A percentile compares a stretch with the other conserved stretches of the same genome.
phyloP scores from a whole-genome alignment of 495 filamentous ascomycete species.

The Talaromyces proteolyticus region DNA sequence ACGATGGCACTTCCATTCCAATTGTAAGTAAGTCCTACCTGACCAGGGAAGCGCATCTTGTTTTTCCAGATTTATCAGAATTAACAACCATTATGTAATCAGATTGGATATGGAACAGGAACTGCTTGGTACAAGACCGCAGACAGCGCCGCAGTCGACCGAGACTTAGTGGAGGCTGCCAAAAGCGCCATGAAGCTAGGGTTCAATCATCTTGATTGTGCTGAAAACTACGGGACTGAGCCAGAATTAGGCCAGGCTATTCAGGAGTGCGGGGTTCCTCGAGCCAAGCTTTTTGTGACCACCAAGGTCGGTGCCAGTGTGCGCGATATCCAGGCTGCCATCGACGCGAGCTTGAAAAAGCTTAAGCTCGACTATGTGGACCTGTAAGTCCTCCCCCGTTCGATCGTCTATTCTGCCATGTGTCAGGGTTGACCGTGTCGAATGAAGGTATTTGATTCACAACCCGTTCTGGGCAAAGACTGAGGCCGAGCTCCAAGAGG shows the following conservation, averaged over 20 bases:
- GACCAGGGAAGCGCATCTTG: not conserved
- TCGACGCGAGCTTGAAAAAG: slow-evolving; percentile 66
- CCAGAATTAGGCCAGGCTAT: slow-evolving; percentile 35
- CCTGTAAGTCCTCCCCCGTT: slow-evolving; percentile 66
- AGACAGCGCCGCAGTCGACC: slow-evolving; percentile 9
- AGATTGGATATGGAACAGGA: slow-evolving; percentile 10
- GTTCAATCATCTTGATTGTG: slow-evolving; percentile 69
- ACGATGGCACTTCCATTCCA: not conserved
- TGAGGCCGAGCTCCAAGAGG: slow-evolving; percentile 56
- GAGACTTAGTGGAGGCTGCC: slow-evolving; percentile 19
- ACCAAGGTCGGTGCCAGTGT: slow-evolving; percentile 63
- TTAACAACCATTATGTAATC: not conserved
- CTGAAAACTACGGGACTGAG: slow-evolving; percentile 31
- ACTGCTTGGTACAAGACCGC: slow-evolving; percentile 13
- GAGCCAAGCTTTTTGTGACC: slow-evolving; percentile 63
- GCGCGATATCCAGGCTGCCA: slow-evolving; percentile 61
- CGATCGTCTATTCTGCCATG: slow-evolving; percentile 25
- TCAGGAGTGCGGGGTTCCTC: slow-evolving; percentile 47
- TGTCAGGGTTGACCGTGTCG: not conserved
- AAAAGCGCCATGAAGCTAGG: slow-evolving; percentile 48
- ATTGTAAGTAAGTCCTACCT: not conserved
- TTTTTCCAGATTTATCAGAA: not conserved
- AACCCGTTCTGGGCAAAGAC: slow-evolving; percentile 59
- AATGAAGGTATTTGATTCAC: slow-evolving; percentile 68
- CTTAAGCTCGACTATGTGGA: slow-evolving; percentile 78